These are phyloP conservation scores for Candida nitratophila DNA, from an alignment of 805 yeast species.

Conservation along the genomic window DNA sequence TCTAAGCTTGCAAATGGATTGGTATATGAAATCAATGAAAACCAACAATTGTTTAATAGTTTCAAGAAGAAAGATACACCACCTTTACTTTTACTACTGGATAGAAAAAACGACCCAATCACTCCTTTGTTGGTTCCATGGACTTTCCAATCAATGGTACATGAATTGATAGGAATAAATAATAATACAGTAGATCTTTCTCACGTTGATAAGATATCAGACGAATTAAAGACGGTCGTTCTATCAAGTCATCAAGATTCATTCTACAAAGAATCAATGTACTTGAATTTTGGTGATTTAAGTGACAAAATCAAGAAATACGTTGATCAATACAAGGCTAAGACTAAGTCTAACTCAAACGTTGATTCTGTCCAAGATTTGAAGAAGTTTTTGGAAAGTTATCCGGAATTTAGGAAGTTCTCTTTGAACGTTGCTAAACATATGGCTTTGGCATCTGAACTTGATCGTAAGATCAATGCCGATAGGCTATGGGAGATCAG, in stretches of 20 bases:
- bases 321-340: conserved; percentile 73
- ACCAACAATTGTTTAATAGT: conserved; percentile 59
- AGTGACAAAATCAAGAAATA: conserved; percentile 82
- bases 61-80: conserved; percentile 54
- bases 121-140: conserved; percentile 92
- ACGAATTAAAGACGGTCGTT: conserved; percentile 59
- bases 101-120: conserved; percentile 83
- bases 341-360: conserved; percentile 67
- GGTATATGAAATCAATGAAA: conserved; percentile 46
- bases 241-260: conserved; percentile 63
- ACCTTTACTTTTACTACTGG: conserved; percentile 70
- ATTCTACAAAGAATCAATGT: conserved; percentile 77
- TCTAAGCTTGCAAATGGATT: conserved; percentile 65
- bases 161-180: conserved; percentile 77
- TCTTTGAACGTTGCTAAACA: conserved; percentile 89
- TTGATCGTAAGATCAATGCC: conserved; percentile 63
- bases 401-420: conserved; percentile 87
- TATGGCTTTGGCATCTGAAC: conserved; percentile 81
- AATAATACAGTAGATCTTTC: conserved; percentile 75
- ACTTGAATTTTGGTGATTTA: conserved; percentile 87
- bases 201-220: conserved; percentile 43
- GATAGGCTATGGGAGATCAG: conserved; percentile 75
- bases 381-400: conserved; percentile 84
- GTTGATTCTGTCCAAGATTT: conserved; percentile 80
- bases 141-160: conserved; percentile 98